Base-by-base conservation (phyloP, 2,329 filamentous ascomycete genomes). In the Xenosphaeropsis pyriputrescens region DNA sequence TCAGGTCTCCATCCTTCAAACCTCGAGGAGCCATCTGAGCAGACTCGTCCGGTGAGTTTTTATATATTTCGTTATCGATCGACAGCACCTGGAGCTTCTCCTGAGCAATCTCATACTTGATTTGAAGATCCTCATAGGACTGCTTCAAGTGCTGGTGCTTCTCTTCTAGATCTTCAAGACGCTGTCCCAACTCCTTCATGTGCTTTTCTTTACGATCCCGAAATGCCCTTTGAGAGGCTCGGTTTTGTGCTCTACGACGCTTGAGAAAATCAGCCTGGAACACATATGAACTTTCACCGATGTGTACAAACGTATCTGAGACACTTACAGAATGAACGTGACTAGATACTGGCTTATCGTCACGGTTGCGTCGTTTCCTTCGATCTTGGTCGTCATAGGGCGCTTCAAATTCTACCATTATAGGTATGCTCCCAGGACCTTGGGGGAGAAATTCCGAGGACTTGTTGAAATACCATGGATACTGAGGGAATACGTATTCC, bases 121-220 rank as follows among this genome's bases (percentile, higher is more conserved):
- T 35, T 38, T 70, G 66, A 16, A 73, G 58, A n/a, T 54, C 50
- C 18, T 60, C 55, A 49, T 75, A 74, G 4, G 70, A 70, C 37
- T 64, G 61, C 43, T 65, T 64, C 38, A 78, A 64, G 26, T 63
- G 61, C 41, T 66, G 67, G 51, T 76, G 71, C 46, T 67, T 69
- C 17, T 68, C 63, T 43, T 67, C 65, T 36, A 72, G 57, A 14
- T 69, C 64, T 34, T 55, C 56, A 22, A 79, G 64, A 47, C 73
- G 64, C 29, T 61, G 51, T 52, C 79, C 74, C 15, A 79, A 65
- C 46, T 79, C 74, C 43, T 69, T 68, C 48, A 77, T 76, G 43
- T 75, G 68, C 52, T 77, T 73, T 49, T 79, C 72, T 48, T 76
- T 77, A 38, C 72, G 64, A 51, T 77, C 71, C 35, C 72, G 62